phyloP scores from a whole-genome alignment of 2,329 filamentous ascomycete species.

The Cercospora sojina region DNA sequence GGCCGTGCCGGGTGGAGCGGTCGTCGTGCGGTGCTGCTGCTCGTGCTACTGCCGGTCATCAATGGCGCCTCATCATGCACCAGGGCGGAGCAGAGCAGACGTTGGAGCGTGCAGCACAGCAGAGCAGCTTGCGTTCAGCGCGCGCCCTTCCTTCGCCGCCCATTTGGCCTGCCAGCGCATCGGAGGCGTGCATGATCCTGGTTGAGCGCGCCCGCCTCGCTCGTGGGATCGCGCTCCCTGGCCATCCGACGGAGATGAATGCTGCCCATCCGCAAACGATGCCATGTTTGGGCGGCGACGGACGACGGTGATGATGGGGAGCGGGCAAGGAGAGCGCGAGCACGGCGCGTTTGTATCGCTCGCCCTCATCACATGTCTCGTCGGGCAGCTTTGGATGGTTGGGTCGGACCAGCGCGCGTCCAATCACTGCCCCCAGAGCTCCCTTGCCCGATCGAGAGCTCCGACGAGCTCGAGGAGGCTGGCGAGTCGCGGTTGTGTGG shows the following conservation, averaged over 20 bases:
- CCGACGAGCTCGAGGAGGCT: background rate
- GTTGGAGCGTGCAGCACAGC: background rate
- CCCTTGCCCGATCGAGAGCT: background rate
- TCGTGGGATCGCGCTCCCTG: slow-evolving; percentile 1
- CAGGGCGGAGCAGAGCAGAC: slow-evolving; percentile 3
- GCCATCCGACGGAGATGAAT: slow-evolving; percentile 3
- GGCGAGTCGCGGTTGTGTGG: background rate
- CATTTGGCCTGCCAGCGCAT: slow-evolving; percentile 8
- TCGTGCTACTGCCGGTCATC: background rate
- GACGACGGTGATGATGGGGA: background rate
- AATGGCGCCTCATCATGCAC: slow-evolving; percentile 5
- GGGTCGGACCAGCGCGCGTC: background rate
- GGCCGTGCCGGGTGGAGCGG: background rate
- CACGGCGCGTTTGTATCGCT: background rate
- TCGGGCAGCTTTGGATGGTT: slow-evolving; percentile 1
- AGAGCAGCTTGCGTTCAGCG: background rate
- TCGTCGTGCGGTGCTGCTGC: background rate
- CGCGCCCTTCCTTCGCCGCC: background rate
- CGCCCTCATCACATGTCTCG: background rate
- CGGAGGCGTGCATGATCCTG: slow-evolving; percentile 5
- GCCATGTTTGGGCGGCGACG: slow-evolving; percentile 3
- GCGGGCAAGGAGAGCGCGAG: background rate
- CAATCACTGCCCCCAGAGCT: slow-evolving; percentile 1
- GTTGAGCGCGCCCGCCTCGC: background rate
- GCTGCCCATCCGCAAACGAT: slow-evolving; percentile 1